phyloP scores from a whole-genome alignment of 2,329 filamentous ascomycete genomes.

The Nannizziopsis barbatae region DNA sequence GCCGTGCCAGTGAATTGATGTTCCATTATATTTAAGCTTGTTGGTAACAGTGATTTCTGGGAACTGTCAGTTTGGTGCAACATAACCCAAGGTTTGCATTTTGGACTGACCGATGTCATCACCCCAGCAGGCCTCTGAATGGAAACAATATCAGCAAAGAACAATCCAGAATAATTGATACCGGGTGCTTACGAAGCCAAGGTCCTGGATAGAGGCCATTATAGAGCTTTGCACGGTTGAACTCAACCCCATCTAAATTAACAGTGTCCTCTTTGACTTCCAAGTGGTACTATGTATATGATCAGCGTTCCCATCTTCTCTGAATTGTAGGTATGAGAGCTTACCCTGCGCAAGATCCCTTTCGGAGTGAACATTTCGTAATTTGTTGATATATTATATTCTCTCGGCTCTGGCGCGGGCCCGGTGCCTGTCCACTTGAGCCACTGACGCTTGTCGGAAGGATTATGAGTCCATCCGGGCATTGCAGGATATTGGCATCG shows the following conservation, averaged over 20 bases:
- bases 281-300: conserved; percentile 5
- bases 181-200: conserved; percentile 13
- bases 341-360: conserved; percentile 12
- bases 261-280: conserved; percentile 10
- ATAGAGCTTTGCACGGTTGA: conserved; percentile 11
- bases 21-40: conserved; percentile 14
- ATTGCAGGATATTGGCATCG: conserved; percentile 11
- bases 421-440: conserved; percentile 9
- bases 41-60: conserved; percentile 14
- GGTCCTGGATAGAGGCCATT: conserved; percentile 15
- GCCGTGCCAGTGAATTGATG: conserved; percentile 23
- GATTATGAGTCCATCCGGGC: conserved; percentile 12
- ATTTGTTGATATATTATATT: conserved; percentile 13
- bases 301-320: background rate
- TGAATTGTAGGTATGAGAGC: background rate
- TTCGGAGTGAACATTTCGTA: conserved; percentile 13
- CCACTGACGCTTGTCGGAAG: conserved; percentile 11
- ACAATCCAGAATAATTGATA: background rate
- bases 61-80: background rate
- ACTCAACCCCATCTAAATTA: conserved; percentile 12
- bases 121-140: conserved; percentile 14
- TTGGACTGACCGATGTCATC: conserved; percentile 12
- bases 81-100: background rate
- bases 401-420: conserved; percentile 4
- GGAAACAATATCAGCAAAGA: background rate